phyloP scores from a whole-genome alignment of 495 filamentous ascomycete species.

The Penicillium simplicissimum region DNA sequence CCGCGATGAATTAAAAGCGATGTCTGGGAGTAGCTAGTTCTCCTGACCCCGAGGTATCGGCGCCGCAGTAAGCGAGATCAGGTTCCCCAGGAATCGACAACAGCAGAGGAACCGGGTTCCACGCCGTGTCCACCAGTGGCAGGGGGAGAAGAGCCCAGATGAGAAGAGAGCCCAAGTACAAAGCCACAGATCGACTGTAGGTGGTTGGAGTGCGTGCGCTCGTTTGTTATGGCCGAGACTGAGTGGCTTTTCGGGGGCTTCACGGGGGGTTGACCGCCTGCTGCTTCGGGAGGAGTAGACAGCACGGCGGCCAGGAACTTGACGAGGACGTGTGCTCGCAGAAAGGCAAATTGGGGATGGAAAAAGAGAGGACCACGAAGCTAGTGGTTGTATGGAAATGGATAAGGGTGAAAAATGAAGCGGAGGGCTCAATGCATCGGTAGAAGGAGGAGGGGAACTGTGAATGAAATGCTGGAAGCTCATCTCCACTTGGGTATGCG shows the following conservation, averaged over 20 bases:
- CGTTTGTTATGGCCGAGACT: slow-evolving; percentile 29
- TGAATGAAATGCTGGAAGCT: background rate
- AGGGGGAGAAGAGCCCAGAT: slow-evolving; percentile 1
- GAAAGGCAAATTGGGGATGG: background rate
- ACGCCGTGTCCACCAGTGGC: slow-evolving; percentile 20
- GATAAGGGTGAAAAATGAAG: background rate
- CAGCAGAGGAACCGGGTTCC: slow-evolving; percentile 24
- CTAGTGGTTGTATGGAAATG: no score
- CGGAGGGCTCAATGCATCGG: background rate
- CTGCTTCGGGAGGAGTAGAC: background rate
- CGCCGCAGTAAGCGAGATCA: slow-evolving; percentile 24
- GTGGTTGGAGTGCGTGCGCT: slow-evolving; percentile 17
- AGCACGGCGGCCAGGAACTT: background rate
- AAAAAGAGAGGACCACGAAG: background rate
- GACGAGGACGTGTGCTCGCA: background rate
- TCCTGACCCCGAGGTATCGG: slow-evolving; percentile 31
- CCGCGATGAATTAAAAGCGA: slow-evolving; percentile 5
- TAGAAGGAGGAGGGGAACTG: background rate
- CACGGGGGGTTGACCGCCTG: background rate
- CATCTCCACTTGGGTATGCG: background rate
- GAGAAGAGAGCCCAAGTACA: slow-evolving; percentile 7
- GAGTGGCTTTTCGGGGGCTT: slow-evolving; percentile 23
- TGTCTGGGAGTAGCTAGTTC: slow-evolving; percentile 23
- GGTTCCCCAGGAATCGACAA: slow-evolving; percentile 21
- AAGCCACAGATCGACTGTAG: slow-evolving; percentile 20